Conservation (phyloP, 768 basidiomycete genomes). For the Amanita polypyramis region DNA sequence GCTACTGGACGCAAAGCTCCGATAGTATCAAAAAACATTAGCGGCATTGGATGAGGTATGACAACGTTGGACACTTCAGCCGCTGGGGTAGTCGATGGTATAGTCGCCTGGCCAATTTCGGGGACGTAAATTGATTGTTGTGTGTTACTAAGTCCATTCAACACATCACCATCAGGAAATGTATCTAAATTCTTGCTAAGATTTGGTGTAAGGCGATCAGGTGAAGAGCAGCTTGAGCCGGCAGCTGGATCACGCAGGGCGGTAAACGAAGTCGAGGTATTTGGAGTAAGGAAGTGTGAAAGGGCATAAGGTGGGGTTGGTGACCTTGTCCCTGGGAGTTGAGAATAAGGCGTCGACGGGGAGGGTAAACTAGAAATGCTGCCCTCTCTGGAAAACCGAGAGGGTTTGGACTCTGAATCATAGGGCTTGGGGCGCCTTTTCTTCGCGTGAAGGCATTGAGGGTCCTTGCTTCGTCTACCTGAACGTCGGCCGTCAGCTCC, state of each 20-base stretch:
- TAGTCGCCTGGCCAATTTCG: constrained; percentile 16
- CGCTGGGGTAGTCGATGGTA: constrained; percentile 18
- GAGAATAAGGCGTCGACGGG: constrained; percentile 32
- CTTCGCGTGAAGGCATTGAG: constrained; percentile 15
- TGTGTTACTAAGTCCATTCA: constrained; percentile 13
- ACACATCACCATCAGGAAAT: constrained; percentile 24
- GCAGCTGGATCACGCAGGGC: constrained; percentile 27
- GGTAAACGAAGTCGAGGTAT: constrained; percentile 20
- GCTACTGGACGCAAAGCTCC: constrained; percentile 36
- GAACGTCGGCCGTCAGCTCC: constrained; percentile 25
- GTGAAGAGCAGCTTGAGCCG: constrained; percentile 36
- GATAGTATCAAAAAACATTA: constrained; percentile 50
- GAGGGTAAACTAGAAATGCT: constrained; percentile 44
- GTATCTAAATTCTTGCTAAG: constrained; percentile 23
- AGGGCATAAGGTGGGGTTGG: constrained; percentile 30
- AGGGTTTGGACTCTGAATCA: constrained; percentile 39
- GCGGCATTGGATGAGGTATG: constrained; percentile 36
- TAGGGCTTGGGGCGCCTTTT: constrained; percentile 69
- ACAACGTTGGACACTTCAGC: constrained; percentile 17
- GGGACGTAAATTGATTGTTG: constrained; percentile 6
- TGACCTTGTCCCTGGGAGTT: constrained; percentile 33
- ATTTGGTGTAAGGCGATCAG: constrained; percentile 34
- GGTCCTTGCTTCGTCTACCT: constrained; percentile 36
- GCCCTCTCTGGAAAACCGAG: constrained; percentile 37
- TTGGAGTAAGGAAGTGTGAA: constrained; percentile 21